Evolutionary conservation across 148 eudicot genomes (phyloP), one percentile per base, ranked within the genome.

Genomic region (Pouteria glomerata): DNA sequence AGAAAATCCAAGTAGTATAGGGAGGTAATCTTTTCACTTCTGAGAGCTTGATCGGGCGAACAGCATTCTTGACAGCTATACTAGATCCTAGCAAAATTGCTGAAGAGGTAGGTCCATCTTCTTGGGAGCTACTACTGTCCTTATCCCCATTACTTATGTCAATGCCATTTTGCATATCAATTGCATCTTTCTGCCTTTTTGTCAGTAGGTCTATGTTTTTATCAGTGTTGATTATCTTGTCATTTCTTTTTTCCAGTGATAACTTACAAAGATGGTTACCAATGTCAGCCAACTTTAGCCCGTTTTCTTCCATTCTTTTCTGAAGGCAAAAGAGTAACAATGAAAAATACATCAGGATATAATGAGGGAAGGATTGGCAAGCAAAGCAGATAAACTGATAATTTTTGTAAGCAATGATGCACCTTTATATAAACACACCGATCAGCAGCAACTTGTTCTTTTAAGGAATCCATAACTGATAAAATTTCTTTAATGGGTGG

Each of bases 1-100:
- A 79, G 72, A 95, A 95, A 42, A 88, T 82, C 99, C 99, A 95
- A 39, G 97, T 86, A 26, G 99, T 95, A 80, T 95, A 95, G 53
- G 97, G 90, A 13, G 99, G 96, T 26, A 95, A 69, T 78, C 73
- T 84, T 78, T 88, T 84, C 73, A 84, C 90, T 82, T 87, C 96
- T 10, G 87, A 81, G 77, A 95, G 92, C 79, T 73, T 90, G 64
- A 85, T 88, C 29, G 97, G 94, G n/a, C 88, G 80, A 75, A 95
- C 90, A 65, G 89, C 85, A 80, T 83, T 88, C 82, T 90, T 95
- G 27, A 84, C 85, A 63, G 96, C 89, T 61, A 92, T 86, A 71
- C 88, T 86, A 65, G 92, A 76, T 77, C 99, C 97, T 66, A 95
- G 74, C 84, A 95, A 97, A 71, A 95, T 84, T 42, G 98, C 91